Evolutionary conservation across 2,329 filamentous ascomycete species (phyloP).

Genomic region (Cytospora mali): DNA sequence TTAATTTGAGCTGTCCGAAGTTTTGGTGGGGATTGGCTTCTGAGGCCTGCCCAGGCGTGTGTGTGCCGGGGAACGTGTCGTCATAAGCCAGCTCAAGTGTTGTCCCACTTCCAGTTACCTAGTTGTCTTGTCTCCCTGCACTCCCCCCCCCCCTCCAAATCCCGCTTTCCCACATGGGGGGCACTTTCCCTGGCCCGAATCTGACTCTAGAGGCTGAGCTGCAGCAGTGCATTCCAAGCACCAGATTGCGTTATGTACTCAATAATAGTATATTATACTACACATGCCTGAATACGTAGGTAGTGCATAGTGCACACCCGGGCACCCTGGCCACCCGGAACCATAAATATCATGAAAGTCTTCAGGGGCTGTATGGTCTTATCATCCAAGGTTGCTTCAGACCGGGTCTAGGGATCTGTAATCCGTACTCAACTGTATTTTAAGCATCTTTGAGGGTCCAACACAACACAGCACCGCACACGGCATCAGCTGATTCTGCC

Average conservation of each 20-base stretch:
- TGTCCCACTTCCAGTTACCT: background rate
- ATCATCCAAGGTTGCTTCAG: slow-evolving; percentile 3
- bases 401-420: background rate
- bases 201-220: too few relatives aligned
- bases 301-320: background rate
- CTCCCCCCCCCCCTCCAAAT: too few relatives aligned
- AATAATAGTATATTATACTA: too few relatives aligned
- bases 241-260: background rate
- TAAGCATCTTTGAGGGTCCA: background rate
- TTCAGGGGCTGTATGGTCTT: too few relatives aligned
- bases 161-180: too few relatives aligned
- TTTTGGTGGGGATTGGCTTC: background rate
- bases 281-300: too few relatives aligned
- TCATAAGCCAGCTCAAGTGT: background rate
- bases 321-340: too few relatives aligned
- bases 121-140: too few relatives aligned
- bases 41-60: background rate
- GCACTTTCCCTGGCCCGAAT: too few relatives aligned
- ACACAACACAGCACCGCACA: background rate
- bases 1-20: background rate
- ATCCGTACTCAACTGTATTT: background rate
- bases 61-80: background rate
- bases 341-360: too few relatives aligned
- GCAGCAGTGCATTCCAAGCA: background rate
- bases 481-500: slow-evolving; percentile 7